Evolutionary conservation across 2,329 filamentous ascomycete species (phyloP).

Genomic region (Trichoderma sp.): DNA sequence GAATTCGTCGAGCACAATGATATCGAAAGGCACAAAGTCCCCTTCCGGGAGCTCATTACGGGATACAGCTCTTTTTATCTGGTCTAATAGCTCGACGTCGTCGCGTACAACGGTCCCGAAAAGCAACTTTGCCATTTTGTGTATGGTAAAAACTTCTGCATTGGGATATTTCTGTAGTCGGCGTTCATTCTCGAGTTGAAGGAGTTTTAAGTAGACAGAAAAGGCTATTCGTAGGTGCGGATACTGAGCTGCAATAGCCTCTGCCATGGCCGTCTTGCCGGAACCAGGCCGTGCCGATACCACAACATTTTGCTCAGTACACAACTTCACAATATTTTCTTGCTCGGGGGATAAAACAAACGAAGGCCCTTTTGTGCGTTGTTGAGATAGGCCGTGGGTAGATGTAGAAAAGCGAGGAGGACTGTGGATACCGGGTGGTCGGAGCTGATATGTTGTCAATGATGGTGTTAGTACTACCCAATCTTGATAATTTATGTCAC

Average conservation of each 20-base stretch:
- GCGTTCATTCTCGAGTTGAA: slow-evolving; percentile 7
- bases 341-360: slow-evolving; percentile 29
- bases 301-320: slow-evolving; percentile 29
- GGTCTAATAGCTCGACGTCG: not conserved
- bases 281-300: slow-evolving; percentile 35
- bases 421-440: no score
- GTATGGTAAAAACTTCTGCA: not conserved
- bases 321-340: slow-evolving; percentile 25
- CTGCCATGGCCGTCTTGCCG: slow-evolving; percentile 33
- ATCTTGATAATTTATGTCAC: not conserved
- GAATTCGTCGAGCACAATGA: slow-evolving; percentile 33
- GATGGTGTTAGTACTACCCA: not conserved
- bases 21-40: slow-evolving; percentile 28
- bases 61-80: not conserved
- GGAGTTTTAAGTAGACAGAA: slow-evolving; percentile 29
- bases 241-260: slow-evolving; percentile 29
- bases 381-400: not conserved
- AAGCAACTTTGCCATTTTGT: not conserved
- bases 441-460: not conserved
- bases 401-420: not conserved
- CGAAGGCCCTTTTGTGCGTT: not conserved
- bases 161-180: not conserved
- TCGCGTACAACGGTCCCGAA: not conserved
- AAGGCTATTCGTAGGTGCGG: slow-evolving; percentile 24
- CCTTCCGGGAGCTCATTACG: slow-evolving; percentile 23